phyloP scores from a whole-genome alignment of 805 yeast genomes.

The Myxozyma udenii region DNA sequence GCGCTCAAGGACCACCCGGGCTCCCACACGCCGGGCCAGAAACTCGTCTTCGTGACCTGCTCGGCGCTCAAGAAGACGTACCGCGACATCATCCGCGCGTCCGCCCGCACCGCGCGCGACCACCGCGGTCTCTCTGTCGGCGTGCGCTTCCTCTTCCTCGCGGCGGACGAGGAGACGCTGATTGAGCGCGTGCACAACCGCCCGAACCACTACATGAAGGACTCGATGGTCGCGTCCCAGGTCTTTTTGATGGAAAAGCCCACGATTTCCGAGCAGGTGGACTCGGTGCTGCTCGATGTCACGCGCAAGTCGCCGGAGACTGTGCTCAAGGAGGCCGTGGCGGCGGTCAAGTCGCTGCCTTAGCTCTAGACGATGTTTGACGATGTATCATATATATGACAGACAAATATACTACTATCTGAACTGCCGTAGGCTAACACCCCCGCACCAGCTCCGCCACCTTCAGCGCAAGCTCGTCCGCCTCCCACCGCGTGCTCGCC shows the following conservation, averaged over 20 bases:
- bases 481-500: conserved; percentile 55
- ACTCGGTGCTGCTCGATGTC: conserved; percentile 25
- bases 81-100: conserved; percentile 56
- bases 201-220: conserved; percentile 80
- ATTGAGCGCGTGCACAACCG: conserved; percentile 60
- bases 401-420: not conserved
- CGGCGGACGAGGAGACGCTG: conserved; percentile 61
- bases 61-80: conserved; percentile 77
- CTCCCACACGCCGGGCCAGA: not conserved
- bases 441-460: conserved; percentile 34
- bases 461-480: conserved; percentile 45
- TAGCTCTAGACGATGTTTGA: no score
- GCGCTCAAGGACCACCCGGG: conserved; percentile 38
- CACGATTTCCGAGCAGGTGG: conserved; percentile 26
- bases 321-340: conserved; percentile 9
- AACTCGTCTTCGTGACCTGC: conserved; percentile 64
- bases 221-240: conserved; percentile 31
- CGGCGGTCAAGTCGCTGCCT: conserved; percentile 3
- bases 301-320: conserved; percentile 21
- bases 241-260: conserved; percentile 28
- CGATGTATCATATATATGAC: no score
- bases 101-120: conserved; percentile 32
- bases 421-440: not conserved
- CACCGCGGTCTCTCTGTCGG: conserved; percentile 33
- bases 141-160: conserved; percentile 63